Percentiles rank a stretch among this genome's conserved stretches.
These are phyloP conservation scores for Anastatica hierochuntica DNA, from an alignment of 345 rosid species.

Conservation along the genomic window DNA sequence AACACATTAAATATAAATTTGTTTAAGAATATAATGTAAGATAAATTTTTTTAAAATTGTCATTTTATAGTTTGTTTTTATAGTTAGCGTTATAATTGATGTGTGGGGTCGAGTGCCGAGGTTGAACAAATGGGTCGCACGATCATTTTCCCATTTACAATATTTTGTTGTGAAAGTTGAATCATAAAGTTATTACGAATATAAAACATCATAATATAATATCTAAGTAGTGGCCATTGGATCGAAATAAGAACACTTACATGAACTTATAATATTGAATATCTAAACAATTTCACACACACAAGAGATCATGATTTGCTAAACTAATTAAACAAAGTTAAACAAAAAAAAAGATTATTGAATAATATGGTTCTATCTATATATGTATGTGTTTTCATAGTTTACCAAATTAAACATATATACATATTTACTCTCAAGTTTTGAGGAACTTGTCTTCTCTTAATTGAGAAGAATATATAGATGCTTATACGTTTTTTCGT, in stretches of 20 bases:
- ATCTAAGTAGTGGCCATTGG: slow-evolving; percentile 4
- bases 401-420: no score
- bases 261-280: neutral
- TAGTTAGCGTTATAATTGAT: slow-evolving; percentile 28
- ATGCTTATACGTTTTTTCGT: no score
- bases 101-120: slow-evolving; percentile 33
- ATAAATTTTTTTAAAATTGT: slow-evolving; percentile 14
- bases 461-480: no score
- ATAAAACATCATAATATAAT: neutral
- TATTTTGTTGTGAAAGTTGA: slow-evolving; percentile 18
- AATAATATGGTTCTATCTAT: no score
- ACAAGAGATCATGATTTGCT: slow-evolving; percentile 1
- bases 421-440: no score
- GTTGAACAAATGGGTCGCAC: slow-evolving; percentile 31
- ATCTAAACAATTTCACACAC: neutral
- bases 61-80: slow-evolving; percentile 12
- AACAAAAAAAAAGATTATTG: no score
- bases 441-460: no score
- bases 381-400: no score
- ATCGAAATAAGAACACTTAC: slow-evolving; percentile 3
- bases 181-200: slow-evolving; percentile 9
- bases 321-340: slow-evolving; percentile 3
- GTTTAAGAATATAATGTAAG: slow-evolving; percentile 17
- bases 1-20: neutral
- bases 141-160: slow-evolving; percentile 19